Evolutionary conservation across 768 basidiomycete species (phyloP), one percentile per base, ranked within the genome.

Genomic region (Tephrocybe sp.): DNA sequence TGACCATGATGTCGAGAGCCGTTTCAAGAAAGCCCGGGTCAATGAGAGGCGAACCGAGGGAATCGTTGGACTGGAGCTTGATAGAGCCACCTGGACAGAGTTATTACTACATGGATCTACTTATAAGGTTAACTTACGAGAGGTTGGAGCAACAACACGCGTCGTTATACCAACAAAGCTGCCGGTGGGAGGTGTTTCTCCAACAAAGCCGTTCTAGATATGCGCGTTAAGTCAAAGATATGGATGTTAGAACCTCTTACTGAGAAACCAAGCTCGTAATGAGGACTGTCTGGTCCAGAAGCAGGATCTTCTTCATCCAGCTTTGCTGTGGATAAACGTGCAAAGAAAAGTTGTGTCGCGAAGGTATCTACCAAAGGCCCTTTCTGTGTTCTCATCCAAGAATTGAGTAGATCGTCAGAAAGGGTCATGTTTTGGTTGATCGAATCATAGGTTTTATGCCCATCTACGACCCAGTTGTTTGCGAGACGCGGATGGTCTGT

Each of bases 281-380:
- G 64, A 23, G 62, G 58, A n/a, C 58, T 62, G 9, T 51, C 39
- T 1, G 45, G 51, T 6, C 66, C 66, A 0, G 65, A 53, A 5
- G 66, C 56, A 4, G 66, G 66, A 48, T 65, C 64, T 4, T 17
- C 33, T 11, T 52, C 39, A 35, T 45, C 32, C 23, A 60, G 46
- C 17, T 39, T 8, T 10, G 41, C 17, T 4, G 30, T 38, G 10
- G 58, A 57, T 10, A 64, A 8, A 10, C 63, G 55, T 13, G 58
- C 52, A 45, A 60, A 65, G 10, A 47, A 57, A 1, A 61, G 31
- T 34, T 61, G 62, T 1, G 26, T 50, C 2, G 50, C 57, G 2
- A 58, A 55, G 8, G 62, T 60, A 42, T 58, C 54, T 0, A 60
- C 62, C 20, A 69, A 47, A 10, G 59, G 63, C 1, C 68, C 68